Percentiles rank a stretch among this genome's conserved stretches.
Evolutionary conservation across 495 filamentous ascomycete species (phyloP).

Genomic region (Aspergillus bridgeri): DNA sequence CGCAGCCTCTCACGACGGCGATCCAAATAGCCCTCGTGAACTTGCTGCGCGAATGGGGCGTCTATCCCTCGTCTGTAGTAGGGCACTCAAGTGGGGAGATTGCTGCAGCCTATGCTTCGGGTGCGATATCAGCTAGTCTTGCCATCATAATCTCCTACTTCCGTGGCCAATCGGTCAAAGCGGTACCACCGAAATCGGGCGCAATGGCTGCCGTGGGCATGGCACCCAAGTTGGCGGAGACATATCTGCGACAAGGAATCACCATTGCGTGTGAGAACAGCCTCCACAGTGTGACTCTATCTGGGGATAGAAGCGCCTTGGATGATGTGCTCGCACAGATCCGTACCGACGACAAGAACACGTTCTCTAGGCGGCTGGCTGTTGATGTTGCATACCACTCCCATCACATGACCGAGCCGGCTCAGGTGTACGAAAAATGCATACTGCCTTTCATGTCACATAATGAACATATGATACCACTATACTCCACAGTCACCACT

Average conservation of each 20-base stretch:
- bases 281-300: constrained; percentile 25
- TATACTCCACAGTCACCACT: not conserved
- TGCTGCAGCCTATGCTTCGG: constrained; percentile 28
- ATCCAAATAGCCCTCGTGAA: constrained; percentile 35
- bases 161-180: constrained; percentile 4
- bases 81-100: constrained; percentile 67
- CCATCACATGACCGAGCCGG: not conserved
- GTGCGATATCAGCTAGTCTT: constrained; percentile 9
- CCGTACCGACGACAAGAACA: not conserved
- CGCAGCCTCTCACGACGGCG: constrained; percentile 21
- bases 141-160: constrained; percentile 19
- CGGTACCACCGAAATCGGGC: not conserved
- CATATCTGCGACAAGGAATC: constrained; percentile 12
- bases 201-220: constrained; percentile 30
- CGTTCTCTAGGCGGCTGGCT: not conserved
- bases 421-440: not conserved
- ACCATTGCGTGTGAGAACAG: constrained; percentile 26
- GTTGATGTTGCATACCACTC: not conserved
- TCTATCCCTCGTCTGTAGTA: constrained; percentile 45
- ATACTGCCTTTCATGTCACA: not conserved
- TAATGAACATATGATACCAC: not conserved
- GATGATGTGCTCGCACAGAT: not conserved
- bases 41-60: constrained; percentile 43
- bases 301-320: constrained; percentile 14
- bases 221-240: constrained; percentile 1